phyloP scores from a whole-genome alignment of 257 asterid species.

The Echites panduratus region DNA sequence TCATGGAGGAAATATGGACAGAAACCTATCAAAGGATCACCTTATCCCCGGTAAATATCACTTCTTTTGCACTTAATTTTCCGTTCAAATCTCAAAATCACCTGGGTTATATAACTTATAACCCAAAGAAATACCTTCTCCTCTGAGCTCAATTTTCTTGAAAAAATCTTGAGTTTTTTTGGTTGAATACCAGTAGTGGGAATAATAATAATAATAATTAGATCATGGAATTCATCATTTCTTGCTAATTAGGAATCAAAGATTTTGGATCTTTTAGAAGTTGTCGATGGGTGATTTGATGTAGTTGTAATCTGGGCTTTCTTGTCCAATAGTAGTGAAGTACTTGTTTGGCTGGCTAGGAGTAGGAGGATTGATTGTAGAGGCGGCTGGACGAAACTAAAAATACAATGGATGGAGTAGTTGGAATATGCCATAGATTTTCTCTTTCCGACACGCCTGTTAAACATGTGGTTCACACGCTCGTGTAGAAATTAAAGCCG shows the following conservation, averaged over 20 bases:
- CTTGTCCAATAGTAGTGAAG: slow-evolving; percentile 3
- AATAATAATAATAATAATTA: not conserved
- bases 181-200: not conserved
- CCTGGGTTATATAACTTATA: no score
- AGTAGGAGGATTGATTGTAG: slow-evolving; percentile 3
- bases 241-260: not conserved
- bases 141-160: not conserved
- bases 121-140: not conserved
- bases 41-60: slow-evolving; percentile 62
- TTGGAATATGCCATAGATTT: slow-evolving; percentile 17
- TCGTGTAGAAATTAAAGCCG: not conserved
- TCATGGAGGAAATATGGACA: slow-evolving; percentile 92
- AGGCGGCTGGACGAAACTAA: slow-evolving; percentile 23
- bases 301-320: not conserved
- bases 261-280: slow-evolving; percentile 9
- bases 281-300: slow-evolving; percentile 25
- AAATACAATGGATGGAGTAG: slow-evolving; percentile 24
- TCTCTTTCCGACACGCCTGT: slow-evolving; percentile 10
- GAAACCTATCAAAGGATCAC: slow-evolving; percentile 80
- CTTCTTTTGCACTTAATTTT: not conserved
- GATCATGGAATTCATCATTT: not conserved
- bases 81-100: not conserved
- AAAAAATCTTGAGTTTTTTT: not conserved
- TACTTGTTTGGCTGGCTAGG: not conserved
- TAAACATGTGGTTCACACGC: slow-evolving; percentile 16